Evolutionary conservation across 163 green algal species (phyloP).

Genomic region (Chlamydomonas reinhardtii): DNA sequence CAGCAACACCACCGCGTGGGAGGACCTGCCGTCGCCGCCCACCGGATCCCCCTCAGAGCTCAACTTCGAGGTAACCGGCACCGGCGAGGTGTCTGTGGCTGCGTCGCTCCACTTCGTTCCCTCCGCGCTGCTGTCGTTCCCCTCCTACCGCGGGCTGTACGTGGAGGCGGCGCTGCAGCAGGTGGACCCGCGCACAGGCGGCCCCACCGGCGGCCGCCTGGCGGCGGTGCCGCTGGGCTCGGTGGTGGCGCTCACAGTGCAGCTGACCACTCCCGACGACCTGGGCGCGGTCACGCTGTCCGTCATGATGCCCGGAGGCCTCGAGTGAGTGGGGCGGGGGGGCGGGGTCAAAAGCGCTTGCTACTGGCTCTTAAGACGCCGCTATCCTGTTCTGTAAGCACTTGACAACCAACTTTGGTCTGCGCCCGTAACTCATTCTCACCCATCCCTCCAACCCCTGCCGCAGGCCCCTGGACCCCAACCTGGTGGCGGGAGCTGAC

Average conservation of each 20-base stretch:
- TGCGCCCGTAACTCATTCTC: too few species aligned
- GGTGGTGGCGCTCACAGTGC: slow-evolving; percentile 53
- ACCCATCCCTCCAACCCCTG: too few species aligned
- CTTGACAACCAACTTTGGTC: too few species aligned
- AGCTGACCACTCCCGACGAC: slow-evolving; percentile 65
- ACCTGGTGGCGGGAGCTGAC: slow-evolving; percentile 7
- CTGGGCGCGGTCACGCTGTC: slow-evolving; percentile 56
- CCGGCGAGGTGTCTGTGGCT: slow-evolving; percentile 64
- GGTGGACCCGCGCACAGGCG: slow-evolving; percentile 8
- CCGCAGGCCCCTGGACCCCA: slow-evolving; percentile 64
- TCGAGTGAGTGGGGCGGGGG: background rate
- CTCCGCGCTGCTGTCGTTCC: slow-evolving; percentile 56
- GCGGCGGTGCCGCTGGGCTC: slow-evolving; percentile 29
- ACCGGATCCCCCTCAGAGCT: background rate
- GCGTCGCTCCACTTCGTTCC: slow-evolving; percentile 67
- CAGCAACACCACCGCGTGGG: slow-evolving; percentile 1
- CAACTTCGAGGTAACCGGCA: slow-evolving; percentile 45
- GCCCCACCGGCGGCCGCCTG: slow-evolving; percentile 22
- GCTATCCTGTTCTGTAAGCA: too few species aligned
- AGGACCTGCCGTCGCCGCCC: background rate
- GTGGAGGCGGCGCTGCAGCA: slow-evolving; percentile 62
- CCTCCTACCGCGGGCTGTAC: slow-evolving; percentile 70
- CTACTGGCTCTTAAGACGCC: too few species aligned
- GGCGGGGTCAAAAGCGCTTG: too few species aligned
- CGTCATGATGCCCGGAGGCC: slow-evolving; percentile 66